These are phyloP conservation scores for Capsicum rhomboideum DNA, from an alignment of 257 asterid genomes.

Conservation along the genomic window DNA sequence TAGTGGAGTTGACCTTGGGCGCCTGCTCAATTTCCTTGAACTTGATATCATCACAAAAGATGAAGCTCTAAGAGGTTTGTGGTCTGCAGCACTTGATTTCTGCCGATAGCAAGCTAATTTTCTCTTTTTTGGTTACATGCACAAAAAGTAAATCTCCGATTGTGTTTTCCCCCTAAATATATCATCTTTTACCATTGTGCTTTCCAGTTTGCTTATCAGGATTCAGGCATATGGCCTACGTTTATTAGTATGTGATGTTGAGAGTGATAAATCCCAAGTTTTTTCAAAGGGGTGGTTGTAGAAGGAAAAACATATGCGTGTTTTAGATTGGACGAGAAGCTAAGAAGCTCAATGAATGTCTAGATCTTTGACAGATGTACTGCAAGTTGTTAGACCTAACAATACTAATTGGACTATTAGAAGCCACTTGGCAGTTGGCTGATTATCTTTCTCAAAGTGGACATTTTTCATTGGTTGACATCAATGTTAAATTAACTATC, in stretches of 20 bases:
- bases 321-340: background rate
- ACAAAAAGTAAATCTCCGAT: background rate
- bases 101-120: background rate
- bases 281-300: background rate
- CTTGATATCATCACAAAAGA: conserved; percentile 73
- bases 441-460: background rate
- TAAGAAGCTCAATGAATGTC: background rate
- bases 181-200: background rate
- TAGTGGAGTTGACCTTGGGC: conserved; percentile 96
- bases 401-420: background rate
- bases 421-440: background rate
- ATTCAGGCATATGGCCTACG: background rate
- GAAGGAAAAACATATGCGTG: background rate
- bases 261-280: background rate
- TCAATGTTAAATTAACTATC: background rate
- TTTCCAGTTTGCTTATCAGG: background rate
- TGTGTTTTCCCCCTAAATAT: background rate
- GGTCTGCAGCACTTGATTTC: conserved; percentile 7
- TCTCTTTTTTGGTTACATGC: background rate
- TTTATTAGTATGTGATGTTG: background rate
- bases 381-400: background rate
- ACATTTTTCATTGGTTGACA: background rate
- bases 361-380: background rate
- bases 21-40: conserved; percentile 92
- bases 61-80: conserved; percentile 70